These are phyloP conservation scores for Hyaloperonospora arabidopsidis DNA, from an alignment of 352 stramenopile genomes.

Conservation along the genomic window DNA sequence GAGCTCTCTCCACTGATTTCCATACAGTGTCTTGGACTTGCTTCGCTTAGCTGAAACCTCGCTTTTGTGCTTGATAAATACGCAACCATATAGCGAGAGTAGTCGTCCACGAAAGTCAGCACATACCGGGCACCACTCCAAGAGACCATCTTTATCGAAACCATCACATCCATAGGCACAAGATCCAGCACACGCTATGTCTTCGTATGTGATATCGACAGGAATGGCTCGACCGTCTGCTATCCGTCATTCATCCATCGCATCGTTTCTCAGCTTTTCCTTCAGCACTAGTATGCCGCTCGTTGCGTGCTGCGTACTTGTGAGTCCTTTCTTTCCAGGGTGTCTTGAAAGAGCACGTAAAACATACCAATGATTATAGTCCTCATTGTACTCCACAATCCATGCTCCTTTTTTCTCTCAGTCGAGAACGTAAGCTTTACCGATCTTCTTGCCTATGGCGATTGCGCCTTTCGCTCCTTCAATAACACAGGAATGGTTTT, in stretches of 20 bases:
- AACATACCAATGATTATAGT: conserved; percentile 16
- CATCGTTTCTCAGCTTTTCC: background rate
- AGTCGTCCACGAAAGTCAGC: background rate
- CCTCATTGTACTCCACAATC: conserved; percentile 5
- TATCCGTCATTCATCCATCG: background rate
- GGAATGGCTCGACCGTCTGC: background rate
- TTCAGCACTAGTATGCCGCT: background rate
- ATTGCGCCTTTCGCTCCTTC: too few relatives aligned
- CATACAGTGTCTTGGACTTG: background rate
- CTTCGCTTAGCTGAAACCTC: background rate
- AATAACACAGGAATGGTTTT: too few relatives aligned
- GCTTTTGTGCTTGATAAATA: background rate
- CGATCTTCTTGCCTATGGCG: conserved; percentile 17
- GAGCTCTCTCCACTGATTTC: background rate
- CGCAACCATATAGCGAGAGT: background rate
- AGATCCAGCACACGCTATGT: background rate
- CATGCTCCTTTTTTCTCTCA: too few relatives aligned
- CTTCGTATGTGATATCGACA: background rate
- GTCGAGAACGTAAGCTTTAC: conserved; percentile 15
- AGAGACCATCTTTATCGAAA: background rate
- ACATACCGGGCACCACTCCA: background rate
- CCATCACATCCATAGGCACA: background rate
- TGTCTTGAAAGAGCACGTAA: conserved; percentile 19
- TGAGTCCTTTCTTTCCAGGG: conserved; percentile 1
- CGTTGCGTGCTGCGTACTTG: background rate